These are phyloP conservation scores for Pleurotus tuoliensis DNA, from an alignment of 768 basidiomycete species.

Conservation along the genomic window DNA sequence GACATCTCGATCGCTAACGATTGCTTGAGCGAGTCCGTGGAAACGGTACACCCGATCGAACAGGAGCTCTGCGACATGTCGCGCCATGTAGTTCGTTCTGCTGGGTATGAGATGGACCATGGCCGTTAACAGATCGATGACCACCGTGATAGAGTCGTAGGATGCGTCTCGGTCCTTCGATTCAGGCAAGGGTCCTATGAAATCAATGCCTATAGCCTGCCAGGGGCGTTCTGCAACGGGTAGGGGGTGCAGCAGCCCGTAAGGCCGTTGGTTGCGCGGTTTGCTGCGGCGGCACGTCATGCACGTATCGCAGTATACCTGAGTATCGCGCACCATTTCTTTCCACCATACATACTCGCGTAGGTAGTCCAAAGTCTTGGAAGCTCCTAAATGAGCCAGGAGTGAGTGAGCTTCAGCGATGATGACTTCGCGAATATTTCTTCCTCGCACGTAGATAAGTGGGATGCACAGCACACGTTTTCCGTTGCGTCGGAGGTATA, in stretches of 20 bases:
- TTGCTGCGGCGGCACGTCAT: conserved; percentile 13
- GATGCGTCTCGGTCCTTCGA: conserved; percentile 15
- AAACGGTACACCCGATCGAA: conserved; percentile 17
- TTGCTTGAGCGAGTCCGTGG: conserved; percentile 29
- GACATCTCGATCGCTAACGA: neutral
- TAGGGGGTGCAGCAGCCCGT: conserved; percentile 14
- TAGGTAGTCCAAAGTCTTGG: conserved; percentile 26
- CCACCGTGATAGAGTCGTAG: conserved; percentile 9
- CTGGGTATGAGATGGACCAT: conserved; percentile 15
- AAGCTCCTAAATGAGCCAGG: conserved; percentile 24
- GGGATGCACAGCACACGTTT: conserved; percentile 15
- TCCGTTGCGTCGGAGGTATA: no score
- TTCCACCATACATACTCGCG: conserved; percentile 18
- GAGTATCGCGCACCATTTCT: conserved; percentile 24
- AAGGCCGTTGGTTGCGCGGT: conserved; percentile 10
- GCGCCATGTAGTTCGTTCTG: conserved; percentile 10
- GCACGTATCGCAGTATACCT: conserved; percentile 19
- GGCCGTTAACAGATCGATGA: conserved; percentile 3
- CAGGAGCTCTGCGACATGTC: conserved; percentile 15
- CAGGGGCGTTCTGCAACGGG: conserved; percentile 18
- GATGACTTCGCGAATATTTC: conserved; percentile 19
- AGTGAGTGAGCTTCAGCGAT: conserved; percentile 23
- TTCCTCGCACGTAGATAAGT: conserved; percentile 1
- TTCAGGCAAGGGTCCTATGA: conserved; percentile 24
- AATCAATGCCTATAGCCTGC: conserved; percentile 24